Evolutionary conservation across 164 flowering plant genomes (phyloP), one percentile per base, ranked within the genome.

Genomic region (Kingdonia uniflora): DNA sequence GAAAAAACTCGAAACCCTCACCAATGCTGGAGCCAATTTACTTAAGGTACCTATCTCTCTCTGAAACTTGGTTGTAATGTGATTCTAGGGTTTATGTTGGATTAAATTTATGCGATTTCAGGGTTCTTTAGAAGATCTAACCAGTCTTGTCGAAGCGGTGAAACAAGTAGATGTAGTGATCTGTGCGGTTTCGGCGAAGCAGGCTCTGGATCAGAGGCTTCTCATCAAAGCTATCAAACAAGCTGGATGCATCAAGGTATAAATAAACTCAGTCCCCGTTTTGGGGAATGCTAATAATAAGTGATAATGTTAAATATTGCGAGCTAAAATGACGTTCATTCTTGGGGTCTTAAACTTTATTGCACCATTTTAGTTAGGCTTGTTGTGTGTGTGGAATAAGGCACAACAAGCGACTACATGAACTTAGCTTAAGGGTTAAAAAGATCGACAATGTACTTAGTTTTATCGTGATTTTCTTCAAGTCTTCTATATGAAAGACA

Each of bases 121-220:
- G 95, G 96, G 96, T 51, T 82, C 85, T 2, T 49, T 87, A 43
- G 66, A 80, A 41, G 92, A 87, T 62, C 71, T 72, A 33, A 44
- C 55, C 59, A 79, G 76, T 43, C 61, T 87, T 0, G 35, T 69
- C 11, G 74, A 72, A 61, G 90, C 90, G 0, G 41, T 87, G 42
- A 71, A 76, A 68, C 76, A 64, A 63, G 92, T 84, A 19, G 90
- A 84, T 62, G 84, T 84, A 6, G 92, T 87, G 54, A 87, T 87
- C 17, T 82, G 78, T 50, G 80, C 90, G 14, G 73, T 82, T 54
- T 45, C 84, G 0, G 41, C 82, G 1, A 79, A 65, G 44, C 82
- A 80, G 25, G 84, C 49, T 44, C 70, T 68, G 14, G 75, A 73
- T 33, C 92, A 87, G 79, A 82, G 71, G 69, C 76, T 55, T 44